phyloP scores from a whole-genome alignment of 2,329 filamentous ascomycete species.

The Trichoderma sp. region DNA sequence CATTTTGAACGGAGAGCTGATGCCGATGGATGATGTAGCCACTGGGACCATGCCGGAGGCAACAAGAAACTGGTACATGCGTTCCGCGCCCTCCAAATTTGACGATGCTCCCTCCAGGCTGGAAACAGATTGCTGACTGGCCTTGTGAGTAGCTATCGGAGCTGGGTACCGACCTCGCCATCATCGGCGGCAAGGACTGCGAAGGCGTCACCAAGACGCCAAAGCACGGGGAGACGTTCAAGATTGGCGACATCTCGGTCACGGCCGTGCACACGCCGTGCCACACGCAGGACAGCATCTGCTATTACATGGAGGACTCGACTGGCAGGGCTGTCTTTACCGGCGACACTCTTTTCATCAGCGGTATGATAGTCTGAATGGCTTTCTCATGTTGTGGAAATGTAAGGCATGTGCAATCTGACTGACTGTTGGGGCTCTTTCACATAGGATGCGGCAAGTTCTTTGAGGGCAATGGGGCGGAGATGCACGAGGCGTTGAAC shows the following conservation, averaged over 20 bases:
- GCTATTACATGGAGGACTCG: conserved; percentile 86
- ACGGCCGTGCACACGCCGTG: conserved; percentile 93
- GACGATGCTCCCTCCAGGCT: not conserved
- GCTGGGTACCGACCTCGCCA: conserved; percentile 64
- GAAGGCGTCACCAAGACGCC: conserved; percentile 78
- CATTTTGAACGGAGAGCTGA: conserved; percentile 20
- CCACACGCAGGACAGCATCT: conserved; percentile 98
- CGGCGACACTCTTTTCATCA: conserved; percentile 94
- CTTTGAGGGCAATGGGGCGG: conserved; percentile 84
- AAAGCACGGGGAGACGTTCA: conserved; percentile 73
- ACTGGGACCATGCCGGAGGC: conserved; percentile 92
- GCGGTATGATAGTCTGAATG: conserved; percentile 54
- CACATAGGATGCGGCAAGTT: conserved; percentile 82
- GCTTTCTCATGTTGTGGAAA: not conserved
- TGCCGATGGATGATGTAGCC: conserved; percentile 54
- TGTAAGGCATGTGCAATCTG: not conserved
- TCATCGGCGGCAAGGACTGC: conserved; percentile 89
- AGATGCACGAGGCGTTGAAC: conserved; percentile 95
- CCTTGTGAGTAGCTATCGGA: conserved; percentile 40
- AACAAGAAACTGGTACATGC: conserved; percentile 73
- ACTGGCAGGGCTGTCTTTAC: conserved; percentile 81
- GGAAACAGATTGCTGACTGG: not conserved
- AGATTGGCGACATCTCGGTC: conserved; percentile 79
- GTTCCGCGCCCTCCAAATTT: too few relatives aligned
- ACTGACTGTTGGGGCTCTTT: not conserved